These are phyloP conservation scores for Trichoderma sp. DNA, from an alignment of 2,329 filamentous ascomycete genomes.

Conservation along the genomic window DNA sequence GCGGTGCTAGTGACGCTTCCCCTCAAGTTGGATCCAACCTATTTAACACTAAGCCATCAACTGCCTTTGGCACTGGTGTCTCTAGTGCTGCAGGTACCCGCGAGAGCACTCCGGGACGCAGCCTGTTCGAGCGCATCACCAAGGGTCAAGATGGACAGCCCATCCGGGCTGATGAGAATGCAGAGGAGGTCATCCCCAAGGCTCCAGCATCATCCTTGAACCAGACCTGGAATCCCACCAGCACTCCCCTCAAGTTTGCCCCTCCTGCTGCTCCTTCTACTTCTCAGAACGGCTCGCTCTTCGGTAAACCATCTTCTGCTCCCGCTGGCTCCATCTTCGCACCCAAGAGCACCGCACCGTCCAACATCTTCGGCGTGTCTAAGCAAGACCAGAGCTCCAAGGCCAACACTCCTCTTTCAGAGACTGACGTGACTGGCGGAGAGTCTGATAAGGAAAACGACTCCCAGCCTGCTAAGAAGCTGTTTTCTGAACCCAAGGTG, in stretches of 20 bases:
- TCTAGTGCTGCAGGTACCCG: slow-evolving; percentile 46
- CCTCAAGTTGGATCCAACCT: slow-evolving; percentile 32
- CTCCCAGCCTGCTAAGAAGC: slow-evolving; percentile 39
- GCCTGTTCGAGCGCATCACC: slow-evolving; percentile 58
- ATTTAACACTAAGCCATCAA: slow-evolving; percentile 36
- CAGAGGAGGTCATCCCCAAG: slow-evolving; percentile 28
- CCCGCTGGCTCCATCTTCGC: slow-evolving; percentile 39
- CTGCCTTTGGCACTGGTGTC: slow-evolving; percentile 27
- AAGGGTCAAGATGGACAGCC: slow-evolving; percentile 53
- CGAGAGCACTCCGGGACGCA: slow-evolving; percentile 49
- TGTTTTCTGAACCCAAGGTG: slow-evolving; percentile 32
- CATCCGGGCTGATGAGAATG: slow-evolving; percentile 41
- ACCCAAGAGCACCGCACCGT: slow-evolving; percentile 38
- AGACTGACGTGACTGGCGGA: slow-evolving; percentile 37
- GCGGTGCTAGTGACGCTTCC: slow-evolving; percentile 43
- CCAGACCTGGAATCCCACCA: slow-evolving; percentile 48
- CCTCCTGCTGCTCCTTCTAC: slow-evolving; percentile 31
- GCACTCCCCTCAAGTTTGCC: slow-evolving; percentile 58
- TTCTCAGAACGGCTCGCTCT: slow-evolving; percentile 33
- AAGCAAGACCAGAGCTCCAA: slow-evolving; percentile 33
- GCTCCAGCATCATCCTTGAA: slow-evolving; percentile 35
- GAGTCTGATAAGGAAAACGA: slow-evolving; percentile 51
- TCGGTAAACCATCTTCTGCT: slow-evolving; percentile 34
- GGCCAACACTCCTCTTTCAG: slow-evolving; percentile 28
- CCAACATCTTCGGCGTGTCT: slow-evolving; percentile 40